These are phyloP conservation scores for Alternaria atra DNA, from an alignment of 2,329 filamentous ascomycete species.

Conservation along the genomic window DNA sequence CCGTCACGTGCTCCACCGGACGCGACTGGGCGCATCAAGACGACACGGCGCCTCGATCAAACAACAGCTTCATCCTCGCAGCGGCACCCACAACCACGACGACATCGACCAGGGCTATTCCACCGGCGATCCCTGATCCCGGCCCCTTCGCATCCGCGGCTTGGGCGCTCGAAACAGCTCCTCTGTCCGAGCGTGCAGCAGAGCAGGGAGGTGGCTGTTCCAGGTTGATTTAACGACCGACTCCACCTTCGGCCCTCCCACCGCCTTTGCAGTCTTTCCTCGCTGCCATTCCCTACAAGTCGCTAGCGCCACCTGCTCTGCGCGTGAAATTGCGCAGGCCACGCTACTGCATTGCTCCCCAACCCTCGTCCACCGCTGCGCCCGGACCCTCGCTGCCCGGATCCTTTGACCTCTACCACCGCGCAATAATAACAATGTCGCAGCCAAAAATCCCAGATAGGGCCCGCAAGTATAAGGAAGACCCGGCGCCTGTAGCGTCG, in stretches of 20 bases:
- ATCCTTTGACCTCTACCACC: slow-evolving; percentile 44
- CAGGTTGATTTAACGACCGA: slow-evolving; percentile 51
- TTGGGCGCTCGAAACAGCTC: slow-evolving; percentile 37
- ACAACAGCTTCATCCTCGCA: background rate
- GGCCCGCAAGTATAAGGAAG: slow-evolving; percentile 56
- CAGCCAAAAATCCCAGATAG: slow-evolving; percentile 53
- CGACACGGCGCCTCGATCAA: background rate
- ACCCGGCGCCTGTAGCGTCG: slow-evolving; percentile 55
- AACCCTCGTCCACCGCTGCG: slow-evolving; percentile 41
- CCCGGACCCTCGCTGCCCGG: slow-evolving; percentile 45
- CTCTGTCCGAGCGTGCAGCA: slow-evolving; percentile 41
- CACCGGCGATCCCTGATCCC: slow-evolving; percentile 41
- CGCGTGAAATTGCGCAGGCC: slow-evolving; percentile 50
- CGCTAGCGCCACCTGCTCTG: slow-evolving; percentile 27
- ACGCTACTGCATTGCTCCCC: slow-evolving; percentile 46
- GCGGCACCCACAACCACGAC: slow-evolving; percentile 1
- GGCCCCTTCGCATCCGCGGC: slow-evolving; percentile 38
- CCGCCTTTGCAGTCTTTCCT: slow-evolving; percentile 22
- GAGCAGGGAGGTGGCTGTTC: slow-evolving; percentile 48
- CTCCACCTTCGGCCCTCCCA: slow-evolving; percentile 40
- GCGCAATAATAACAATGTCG: slow-evolving; percentile 54
- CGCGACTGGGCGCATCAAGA: slow-evolving; percentile 5
- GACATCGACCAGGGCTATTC: slow-evolving; percentile 6
- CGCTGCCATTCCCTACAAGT: slow-evolving; percentile 17
- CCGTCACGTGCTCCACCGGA: slow-evolving; percentile 34